Conservation (phyloP, 371 early-diverging fungal genomes). For the Haplosporangium sp. region DNA sequence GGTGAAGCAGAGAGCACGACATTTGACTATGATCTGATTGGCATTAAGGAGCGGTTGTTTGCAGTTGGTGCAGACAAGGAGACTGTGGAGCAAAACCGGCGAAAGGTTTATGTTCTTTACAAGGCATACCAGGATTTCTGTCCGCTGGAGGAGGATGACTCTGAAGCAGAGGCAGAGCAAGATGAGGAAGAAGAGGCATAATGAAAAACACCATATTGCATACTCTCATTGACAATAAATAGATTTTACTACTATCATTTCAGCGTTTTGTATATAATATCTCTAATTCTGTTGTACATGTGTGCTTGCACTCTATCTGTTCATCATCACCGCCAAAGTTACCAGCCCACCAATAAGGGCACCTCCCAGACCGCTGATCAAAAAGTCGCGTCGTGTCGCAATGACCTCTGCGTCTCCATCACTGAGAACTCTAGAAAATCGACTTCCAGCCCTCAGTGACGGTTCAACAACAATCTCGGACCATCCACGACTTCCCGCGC, state of each 20-base stretch:
- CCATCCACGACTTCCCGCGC: constrained; percentile 2
- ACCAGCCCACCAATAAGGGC: constrained; percentile 45
- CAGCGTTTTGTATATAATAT: too few species aligned
- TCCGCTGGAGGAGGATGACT: constrained; percentile 64
- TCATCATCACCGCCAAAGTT: constrained; percentile 35
- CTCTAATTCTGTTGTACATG: too few species aligned
- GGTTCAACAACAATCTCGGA: background rate
- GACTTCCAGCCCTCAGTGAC: constrained; percentile 1
- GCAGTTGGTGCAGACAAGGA: constrained; percentile 57
- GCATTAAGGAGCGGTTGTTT: constrained; percentile 58
- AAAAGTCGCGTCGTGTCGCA: constrained; percentile 31
- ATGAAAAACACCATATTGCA: background rate
- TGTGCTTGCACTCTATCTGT: background rate
- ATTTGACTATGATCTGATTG: constrained; percentile 58
- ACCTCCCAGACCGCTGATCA: constrained; percentile 44
- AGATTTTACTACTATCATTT: too few species aligned
- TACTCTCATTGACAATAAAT: too few species aligned
- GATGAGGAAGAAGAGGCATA: constrained; percentile 43
- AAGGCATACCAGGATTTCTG: constrained; percentile 61
- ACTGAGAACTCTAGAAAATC: constrained; percentile 22
- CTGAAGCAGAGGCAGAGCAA: constrained; percentile 52
- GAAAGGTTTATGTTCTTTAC: constrained; percentile 59
- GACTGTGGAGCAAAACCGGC: constrained; percentile 58
- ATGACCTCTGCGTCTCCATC: constrained; percentile 28
- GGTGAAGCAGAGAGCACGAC: constrained; percentile 54